phyloP scores from a whole-genome alignment of 2,329 filamentous ascomycete genomes.

The Grosmannia huntii region DNA sequence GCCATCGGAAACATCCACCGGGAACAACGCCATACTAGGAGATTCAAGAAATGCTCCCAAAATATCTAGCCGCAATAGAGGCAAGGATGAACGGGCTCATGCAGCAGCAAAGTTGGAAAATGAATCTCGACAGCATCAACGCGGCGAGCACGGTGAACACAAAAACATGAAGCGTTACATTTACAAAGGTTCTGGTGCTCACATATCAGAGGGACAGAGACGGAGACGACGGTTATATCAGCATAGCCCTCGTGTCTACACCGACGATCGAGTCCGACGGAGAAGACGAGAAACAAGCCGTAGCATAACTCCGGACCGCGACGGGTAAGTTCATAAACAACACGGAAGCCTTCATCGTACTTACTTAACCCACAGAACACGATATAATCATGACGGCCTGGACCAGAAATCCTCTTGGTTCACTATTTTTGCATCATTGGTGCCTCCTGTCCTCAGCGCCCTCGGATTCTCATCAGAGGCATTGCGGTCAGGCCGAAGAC shows the following conservation, averaged over 20 bases:
- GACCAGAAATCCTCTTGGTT: neutral
- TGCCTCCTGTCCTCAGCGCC: neutral
- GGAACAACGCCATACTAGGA: neutral
- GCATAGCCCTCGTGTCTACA: no score
- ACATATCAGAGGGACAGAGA: neutral
- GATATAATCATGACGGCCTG: neutral
- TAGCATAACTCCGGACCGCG: neutral
- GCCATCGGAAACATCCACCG: constrained; percentile 8
- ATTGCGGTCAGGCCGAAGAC: neutral
- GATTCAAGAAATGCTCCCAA: neutral
- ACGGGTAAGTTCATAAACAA: neutral
- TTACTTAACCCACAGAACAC: neutral
- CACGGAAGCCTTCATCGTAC: neutral
- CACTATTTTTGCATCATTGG: neutral
- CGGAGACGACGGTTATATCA: neutral
- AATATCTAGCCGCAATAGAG: neutral
- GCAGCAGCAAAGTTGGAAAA: neutral
- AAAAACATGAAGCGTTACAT: neutral
- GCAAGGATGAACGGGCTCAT: neutral
- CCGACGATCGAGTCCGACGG: neutral
- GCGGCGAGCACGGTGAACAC: neutral
- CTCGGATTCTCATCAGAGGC: neutral
- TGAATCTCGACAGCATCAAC: neutral
- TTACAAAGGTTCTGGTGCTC: neutral
- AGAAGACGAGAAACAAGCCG: constrained; percentile 3